Conservation (phyloP, 1,284 basidiomycete genomes). For the Fomes fomentarius region DNA sequence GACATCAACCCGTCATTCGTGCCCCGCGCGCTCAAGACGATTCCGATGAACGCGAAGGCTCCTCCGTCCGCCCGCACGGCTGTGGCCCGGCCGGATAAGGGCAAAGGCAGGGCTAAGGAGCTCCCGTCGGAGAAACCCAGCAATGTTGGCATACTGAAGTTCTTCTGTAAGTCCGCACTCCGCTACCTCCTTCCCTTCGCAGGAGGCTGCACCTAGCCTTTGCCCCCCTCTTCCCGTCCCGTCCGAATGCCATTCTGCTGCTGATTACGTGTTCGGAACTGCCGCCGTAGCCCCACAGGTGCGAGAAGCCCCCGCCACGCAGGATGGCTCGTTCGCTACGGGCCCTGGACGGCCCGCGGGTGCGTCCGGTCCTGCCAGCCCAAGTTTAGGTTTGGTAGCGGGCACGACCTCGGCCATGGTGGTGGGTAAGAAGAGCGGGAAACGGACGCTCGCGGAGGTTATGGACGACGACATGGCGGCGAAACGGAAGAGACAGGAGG, state of each 20-base stretch:
- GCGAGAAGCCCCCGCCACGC: constrained; percentile 37
- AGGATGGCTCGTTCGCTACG: not conserved
- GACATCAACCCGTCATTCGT: constrained; percentile 79
- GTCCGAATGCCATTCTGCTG: not conserved
- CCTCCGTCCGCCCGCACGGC: constrained; percentile 17
- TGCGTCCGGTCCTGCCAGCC: not conserved
- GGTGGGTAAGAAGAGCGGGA: constrained; percentile 68
- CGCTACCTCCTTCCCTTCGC: constrained; percentile 7
- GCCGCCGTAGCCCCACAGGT: constrained; percentile 44
- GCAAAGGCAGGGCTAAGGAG: constrained; percentile 43
- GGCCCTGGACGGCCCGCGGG: constrained; percentile 9
- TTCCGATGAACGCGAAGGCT: constrained; percentile 38
- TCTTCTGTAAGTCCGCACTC: constrained; percentile 57
- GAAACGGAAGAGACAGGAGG: constrained; percentile 51
- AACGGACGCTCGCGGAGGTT: constrained; percentile 69
- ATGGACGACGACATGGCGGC: constrained; percentile 63
- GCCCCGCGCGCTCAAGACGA: constrained; percentile 49
- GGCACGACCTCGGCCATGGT: constrained; percentile 20
- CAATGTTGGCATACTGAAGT: constrained; percentile 52
- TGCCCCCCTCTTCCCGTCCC: not conserved
- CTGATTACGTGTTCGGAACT: constrained; percentile 31
- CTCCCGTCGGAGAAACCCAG: constrained; percentile 33
- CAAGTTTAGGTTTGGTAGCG: not conserved
- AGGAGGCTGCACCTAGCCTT: not conserved
- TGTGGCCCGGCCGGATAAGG: constrained; percentile 31